These are phyloP conservation scores for Xylaria sp. DNA, from an alignment of 2,329 filamentous ascomycete genomes.

Conservation along the genomic window DNA sequence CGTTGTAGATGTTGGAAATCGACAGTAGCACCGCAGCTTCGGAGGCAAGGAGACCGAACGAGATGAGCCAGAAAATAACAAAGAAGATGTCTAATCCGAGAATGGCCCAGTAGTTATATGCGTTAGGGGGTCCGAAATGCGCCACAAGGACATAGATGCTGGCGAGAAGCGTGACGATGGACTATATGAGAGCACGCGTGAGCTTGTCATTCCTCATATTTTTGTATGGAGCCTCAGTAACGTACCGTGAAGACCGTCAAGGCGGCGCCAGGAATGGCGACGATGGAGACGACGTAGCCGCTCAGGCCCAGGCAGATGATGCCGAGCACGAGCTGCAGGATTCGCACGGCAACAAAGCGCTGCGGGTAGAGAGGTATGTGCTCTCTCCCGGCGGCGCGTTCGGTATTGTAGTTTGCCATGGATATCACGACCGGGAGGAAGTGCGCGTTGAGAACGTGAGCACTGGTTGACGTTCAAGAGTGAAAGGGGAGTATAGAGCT, in stretches of 20 bases:
- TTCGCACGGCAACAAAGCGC: slow-evolving; percentile 40
- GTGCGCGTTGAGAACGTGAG: not conserved
- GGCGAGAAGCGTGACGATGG: slow-evolving; percentile 40
- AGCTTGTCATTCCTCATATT: not conserved
- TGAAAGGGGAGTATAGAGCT: no score
- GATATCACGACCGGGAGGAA: not conserved
- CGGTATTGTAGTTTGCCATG: slow-evolving; percentile 28
- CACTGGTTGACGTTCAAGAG: no score
- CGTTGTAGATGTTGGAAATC: slow-evolving; percentile 23
- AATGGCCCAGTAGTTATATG: slow-evolving; percentile 51
- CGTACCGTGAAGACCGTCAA: slow-evolving; percentile 39
- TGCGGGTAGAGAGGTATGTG: slow-evolving; percentile 43
- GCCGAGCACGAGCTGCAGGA: slow-evolving; percentile 42
- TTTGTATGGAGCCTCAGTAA: not conserved
- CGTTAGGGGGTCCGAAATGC: slow-evolving; percentile 35
- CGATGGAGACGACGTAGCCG: slow-evolving; percentile 39
- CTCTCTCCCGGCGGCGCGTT: slow-evolving; percentile 37
- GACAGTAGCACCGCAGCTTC: slow-evolving; percentile 28
- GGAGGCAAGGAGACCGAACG: slow-evolving; percentile 39
- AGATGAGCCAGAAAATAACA: slow-evolving; percentile 48
- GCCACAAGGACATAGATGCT: slow-evolving; percentile 44
- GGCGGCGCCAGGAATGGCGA: slow-evolving; percentile 27
- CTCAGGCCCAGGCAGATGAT: slow-evolving; percentile 43
- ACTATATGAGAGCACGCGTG: slow-evolving; percentile 24
- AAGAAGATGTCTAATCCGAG: slow-evolving; percentile 47